Conservation (phyloP, 2,329 filamentous ascomycete genomes). For the Colletotrichum sp. region DNA sequence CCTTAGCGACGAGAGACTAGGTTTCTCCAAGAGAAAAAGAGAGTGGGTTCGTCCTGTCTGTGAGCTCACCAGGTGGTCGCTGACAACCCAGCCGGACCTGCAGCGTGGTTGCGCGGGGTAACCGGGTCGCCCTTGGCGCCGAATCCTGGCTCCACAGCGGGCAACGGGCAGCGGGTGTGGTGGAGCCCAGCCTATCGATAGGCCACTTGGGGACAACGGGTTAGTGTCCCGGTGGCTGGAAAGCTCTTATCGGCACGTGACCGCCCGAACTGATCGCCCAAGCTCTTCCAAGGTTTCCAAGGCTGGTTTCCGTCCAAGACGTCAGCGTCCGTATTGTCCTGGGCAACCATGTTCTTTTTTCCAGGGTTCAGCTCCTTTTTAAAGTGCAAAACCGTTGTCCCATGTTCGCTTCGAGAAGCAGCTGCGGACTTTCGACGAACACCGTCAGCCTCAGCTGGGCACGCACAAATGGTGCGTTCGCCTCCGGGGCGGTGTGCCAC, state of each 20-base stretch:
- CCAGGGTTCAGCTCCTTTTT: neutral
- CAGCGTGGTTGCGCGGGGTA: slow-evolving; percentile 24
- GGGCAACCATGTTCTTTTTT: neutral
- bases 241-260: slow-evolving; percentile 21
- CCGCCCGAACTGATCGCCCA: neutral
- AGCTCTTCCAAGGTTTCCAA: neutral
- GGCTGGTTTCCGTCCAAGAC: neutral
- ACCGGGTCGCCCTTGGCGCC: slow-evolving; percentile 14
- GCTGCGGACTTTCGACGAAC: neutral
- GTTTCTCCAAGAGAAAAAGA: neutral
- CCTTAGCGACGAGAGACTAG: neutral
- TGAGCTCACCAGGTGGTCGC: slow-evolving; percentile 11
- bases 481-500: neutral
- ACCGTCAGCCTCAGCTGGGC: neutral
- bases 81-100: slow-evolving; percentile 2
- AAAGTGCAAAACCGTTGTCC: neutral
- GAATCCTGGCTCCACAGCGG: neutral
- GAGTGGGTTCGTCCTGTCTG: slow-evolving; percentile 8
- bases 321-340: neutral
- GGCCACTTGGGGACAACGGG: neutral
- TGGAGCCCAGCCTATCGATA: slow-evolving; percentile 14
- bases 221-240: neutral
- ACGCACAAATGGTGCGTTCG: neutral
- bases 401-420: neutral
- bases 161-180: neutral